phyloP scores from a whole-genome alignment of 305 asterid genomes.

The Fraxinus paxiana region DNA sequence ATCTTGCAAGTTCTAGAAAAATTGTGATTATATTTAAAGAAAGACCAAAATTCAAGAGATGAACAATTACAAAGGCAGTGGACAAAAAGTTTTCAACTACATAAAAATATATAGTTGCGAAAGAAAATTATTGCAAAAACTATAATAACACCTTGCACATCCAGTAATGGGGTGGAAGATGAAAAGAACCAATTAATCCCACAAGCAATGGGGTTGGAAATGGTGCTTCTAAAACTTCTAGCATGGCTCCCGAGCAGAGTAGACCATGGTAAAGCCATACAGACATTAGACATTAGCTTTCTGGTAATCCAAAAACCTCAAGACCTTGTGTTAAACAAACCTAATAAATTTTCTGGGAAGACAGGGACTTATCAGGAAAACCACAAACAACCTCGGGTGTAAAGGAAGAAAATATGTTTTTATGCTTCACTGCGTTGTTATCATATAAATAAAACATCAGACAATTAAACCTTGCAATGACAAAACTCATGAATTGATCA shows the following conservation, averaged over 20 bases:
- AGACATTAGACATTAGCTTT: neutral
- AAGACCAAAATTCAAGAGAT: neutral
- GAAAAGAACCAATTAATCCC: neutral
- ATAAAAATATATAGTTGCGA: neutral
- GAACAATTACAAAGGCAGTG: neutral
- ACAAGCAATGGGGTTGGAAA: neutral
- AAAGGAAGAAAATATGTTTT: neutral
- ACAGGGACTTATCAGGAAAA: neutral
- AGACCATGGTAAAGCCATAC: neutral
- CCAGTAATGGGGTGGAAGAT: neutral
- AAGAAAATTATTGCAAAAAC: neutral
- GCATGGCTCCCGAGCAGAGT: neutral
- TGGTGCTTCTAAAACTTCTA: neutral
- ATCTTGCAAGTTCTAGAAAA: neutral
- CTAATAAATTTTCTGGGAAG: constrained; percentile 1
- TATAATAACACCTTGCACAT: neutral
- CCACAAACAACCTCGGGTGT: neutral
- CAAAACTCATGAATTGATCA: neutral
- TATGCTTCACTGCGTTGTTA: neutral
- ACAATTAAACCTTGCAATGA: neutral
- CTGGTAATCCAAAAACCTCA: neutral
- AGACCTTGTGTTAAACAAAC: neutral
- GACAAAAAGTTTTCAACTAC: neutral
- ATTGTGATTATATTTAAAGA: neutral
- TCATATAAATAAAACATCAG: neutral